Conservation (phyloP, 768 basidiomycete species). For the Boletus vermiculosoides region DNA sequence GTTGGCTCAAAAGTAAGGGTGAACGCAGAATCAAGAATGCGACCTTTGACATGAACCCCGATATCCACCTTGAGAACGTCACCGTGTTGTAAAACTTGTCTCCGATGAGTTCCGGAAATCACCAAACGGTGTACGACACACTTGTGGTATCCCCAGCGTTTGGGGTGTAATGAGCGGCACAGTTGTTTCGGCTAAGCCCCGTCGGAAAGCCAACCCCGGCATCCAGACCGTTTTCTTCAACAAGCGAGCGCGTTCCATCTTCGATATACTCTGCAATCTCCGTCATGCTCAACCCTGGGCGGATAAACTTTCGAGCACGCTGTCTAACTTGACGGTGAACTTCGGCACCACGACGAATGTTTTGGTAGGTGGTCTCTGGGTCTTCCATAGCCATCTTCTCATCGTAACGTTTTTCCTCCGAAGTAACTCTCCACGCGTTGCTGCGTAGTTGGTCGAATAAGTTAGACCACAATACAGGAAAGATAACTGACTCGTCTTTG, state of each 20-base stretch:
- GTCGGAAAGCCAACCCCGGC: slow-evolving; percentile 95
- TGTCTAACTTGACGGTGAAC: slow-evolving; percentile 91
- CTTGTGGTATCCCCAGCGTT: slow-evolving; percentile 88
- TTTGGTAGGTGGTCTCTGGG: slow-evolving; percentile 81
- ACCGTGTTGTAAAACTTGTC: slow-evolving; percentile 69
- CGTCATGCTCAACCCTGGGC: slow-evolving; percentile 91
- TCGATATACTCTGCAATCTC: slow-evolving; percentile 94
- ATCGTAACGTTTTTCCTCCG: slow-evolving; percentile 84
- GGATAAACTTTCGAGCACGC: slow-evolving; percentile 78
- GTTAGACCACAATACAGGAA: neutral
- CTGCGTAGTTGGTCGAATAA: slow-evolving; percentile 40
- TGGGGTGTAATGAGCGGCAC: slow-evolving; percentile 95
- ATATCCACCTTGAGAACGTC: slow-evolving; percentile 97
- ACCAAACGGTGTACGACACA: slow-evolving; percentile 36
- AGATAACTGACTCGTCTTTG: slow-evolving; percentile 75
- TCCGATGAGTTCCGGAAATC: slow-evolving; percentile 7
- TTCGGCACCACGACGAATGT: slow-evolving; percentile 90
- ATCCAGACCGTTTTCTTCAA: slow-evolving; percentile 86
- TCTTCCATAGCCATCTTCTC: slow-evolving; percentile 79
- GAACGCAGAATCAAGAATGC: slow-evolving; percentile 94
- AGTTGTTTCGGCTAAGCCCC: slow-evolving; percentile 89
- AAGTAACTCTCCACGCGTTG: slow-evolving; percentile 84
- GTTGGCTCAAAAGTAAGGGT: slow-evolving; percentile 87
- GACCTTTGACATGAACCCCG: slow-evolving; percentile 96
- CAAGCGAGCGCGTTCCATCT: slow-evolving; percentile 84